Evolutionary conservation across 2,329 filamentous ascomycete species (phyloP).

Genomic region (Aspergillus sp.): DNA sequence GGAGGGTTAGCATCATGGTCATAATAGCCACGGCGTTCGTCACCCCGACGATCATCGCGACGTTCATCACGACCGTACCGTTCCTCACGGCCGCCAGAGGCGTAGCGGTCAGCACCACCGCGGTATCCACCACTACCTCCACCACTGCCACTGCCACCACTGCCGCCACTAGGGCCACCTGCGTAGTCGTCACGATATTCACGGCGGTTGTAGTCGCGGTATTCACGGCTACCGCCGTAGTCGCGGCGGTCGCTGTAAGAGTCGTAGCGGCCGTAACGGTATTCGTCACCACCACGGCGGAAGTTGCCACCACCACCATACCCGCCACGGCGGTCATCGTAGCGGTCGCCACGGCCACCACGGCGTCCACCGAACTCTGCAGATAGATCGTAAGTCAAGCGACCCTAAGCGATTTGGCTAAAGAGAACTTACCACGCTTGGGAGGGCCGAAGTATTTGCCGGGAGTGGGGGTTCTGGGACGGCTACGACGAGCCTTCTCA

Average conservation of each 20-base stretch:
- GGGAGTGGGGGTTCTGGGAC: constrained; percentile 92
- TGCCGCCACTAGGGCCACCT: constrained; percentile 44
- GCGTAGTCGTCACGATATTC: constrained; percentile 51
- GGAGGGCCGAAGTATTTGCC: constrained; percentile 99
- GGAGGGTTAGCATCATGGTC: constrained; percentile 58
- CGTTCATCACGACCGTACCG: constrained; percentile 51
- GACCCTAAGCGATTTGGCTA: not conserved
- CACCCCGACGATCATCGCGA: constrained; percentile 57
- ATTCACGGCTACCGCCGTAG: constrained; percentile 50
- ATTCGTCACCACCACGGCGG: constrained; percentile 48
- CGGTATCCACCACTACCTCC: constrained; percentile 45
- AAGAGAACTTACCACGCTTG: constrained; percentile 77
- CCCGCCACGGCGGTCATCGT: constrained; percentile 59
- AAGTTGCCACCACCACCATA: constrained; percentile 53
- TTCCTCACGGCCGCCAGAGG: constrained; percentile 33
- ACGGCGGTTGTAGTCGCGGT: constrained; percentile 55
- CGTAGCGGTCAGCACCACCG: constrained; percentile 50
- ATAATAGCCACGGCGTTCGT: constrained; percentile 56
- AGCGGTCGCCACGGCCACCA: constrained; percentile 52
- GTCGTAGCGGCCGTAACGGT: constrained; percentile 52
- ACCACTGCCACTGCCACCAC: constrained; percentile 44
- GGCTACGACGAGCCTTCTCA: constrained; percentile 95
- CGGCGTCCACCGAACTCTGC: constrained; percentile 53
- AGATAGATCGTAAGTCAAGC: constrained; percentile 21
- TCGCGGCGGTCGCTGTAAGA: constrained; percentile 51